phyloP scores from a whole-genome alignment of 2,329 filamentous ascomycete species.

The Sclerotinia minor region DNA sequence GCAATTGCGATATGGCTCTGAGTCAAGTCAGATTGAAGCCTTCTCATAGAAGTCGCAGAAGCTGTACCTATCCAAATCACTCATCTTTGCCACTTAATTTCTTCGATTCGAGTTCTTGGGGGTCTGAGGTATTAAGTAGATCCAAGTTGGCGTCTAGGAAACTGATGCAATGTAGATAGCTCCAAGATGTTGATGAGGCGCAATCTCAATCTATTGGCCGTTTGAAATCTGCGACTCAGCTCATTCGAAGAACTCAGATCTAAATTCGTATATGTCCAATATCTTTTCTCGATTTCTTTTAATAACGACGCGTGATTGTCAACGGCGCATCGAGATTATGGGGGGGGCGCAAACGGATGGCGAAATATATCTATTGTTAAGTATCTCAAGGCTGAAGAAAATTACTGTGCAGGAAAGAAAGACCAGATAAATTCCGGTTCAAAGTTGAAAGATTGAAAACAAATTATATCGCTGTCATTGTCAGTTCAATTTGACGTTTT shows the following conservation, averaged over 20 bases:
- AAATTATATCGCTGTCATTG: neutral
- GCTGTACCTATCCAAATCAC: constrained; percentile 83
- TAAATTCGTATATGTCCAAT: constrained; percentile 1
- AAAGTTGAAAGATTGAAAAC: neutral
- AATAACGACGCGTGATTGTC: constrained; percentile 10
- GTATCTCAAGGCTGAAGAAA: neutral
- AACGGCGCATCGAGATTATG: constrained; percentile 32
- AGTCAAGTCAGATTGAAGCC: constrained; percentile 22
- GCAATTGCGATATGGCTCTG: constrained; percentile 92
- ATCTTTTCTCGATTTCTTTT: neutral
- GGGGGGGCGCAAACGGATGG: constrained; percentile 18
- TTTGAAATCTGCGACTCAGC: neutral
- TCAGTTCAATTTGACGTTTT: neutral
- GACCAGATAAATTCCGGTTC: neutral
- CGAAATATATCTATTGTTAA: constrained; percentile 14
- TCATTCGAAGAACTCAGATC: constrained; percentile 16
- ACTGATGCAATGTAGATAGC: constrained; percentile 1
- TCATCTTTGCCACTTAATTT: constrained; percentile 58
- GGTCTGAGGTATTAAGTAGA: neutral
- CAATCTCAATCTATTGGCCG: constrained; percentile 2
- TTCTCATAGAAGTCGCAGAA: neutral
- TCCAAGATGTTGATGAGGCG: constrained; percentile 12
- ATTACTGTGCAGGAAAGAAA: neutral
- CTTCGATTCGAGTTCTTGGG: neutral
- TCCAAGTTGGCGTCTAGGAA: neutral